A percentile compares a stretch with the other conserved stretches of the same genome.
These are phyloP conservation scores for Agrocybe praecox DNA, from an alignment of 768 basidiomycete species.

Conservation along the genomic window DNA sequence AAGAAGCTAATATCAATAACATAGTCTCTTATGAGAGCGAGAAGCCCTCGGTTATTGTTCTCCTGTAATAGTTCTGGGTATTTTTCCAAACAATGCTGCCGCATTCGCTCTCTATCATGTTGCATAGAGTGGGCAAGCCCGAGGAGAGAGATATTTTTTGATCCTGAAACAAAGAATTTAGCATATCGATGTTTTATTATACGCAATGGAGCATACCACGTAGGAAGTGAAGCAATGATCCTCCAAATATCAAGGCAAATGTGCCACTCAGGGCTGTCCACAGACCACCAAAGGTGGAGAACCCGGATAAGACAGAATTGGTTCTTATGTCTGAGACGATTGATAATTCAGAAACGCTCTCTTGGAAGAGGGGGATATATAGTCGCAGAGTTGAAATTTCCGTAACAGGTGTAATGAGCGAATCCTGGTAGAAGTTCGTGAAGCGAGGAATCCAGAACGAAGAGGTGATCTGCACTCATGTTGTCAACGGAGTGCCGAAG, in stretches of 20 bases:
- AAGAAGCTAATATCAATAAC: not conserved
- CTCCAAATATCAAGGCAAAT: conserved; percentile 22
- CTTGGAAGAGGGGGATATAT: not conserved
- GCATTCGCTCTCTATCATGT: not conserved
- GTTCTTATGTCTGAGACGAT: conserved; percentile 19
- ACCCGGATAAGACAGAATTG: conserved; percentile 18
- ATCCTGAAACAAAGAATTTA: not conserved
- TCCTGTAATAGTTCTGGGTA: not conserved
- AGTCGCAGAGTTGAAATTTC: conserved; percentile 16
- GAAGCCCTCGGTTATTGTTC: not conserved
- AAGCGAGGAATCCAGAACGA: not conserved
- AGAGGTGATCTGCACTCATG: not conserved
- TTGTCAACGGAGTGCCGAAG: not conserved
- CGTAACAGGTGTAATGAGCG: not conserved
- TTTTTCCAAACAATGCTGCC: not conserved
- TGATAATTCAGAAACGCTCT: conserved; percentile 12
- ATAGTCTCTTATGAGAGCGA: not conserved
- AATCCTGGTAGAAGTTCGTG: not conserved
- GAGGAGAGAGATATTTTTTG: not conserved
- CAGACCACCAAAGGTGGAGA: conserved; percentile 25
- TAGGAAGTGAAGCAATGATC: conserved; percentile 15
- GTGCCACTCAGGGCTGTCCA: conserved; percentile 22
- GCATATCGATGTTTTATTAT: too few species aligned
- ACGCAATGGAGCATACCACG: conserved; percentile 9
- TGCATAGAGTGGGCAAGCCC: not conserved